These are phyloP conservation scores for Aspergillus carbonarius DNA, from an alignment of 2,329 filamentous ascomycete species.

Conservation along the genomic window DNA sequence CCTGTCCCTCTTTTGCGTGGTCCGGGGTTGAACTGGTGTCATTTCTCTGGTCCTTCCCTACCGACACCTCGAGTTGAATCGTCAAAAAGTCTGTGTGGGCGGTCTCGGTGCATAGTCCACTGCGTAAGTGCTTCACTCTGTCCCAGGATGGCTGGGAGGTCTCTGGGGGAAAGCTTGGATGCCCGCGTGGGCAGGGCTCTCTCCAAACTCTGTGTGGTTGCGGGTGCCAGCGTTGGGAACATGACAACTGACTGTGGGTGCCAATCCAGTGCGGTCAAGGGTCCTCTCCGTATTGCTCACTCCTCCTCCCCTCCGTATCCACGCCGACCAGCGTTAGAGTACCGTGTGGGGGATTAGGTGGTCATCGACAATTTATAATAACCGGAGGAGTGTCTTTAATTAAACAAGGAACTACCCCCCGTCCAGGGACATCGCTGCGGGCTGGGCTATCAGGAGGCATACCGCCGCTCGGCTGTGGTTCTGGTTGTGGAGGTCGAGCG, in stretches of 20 bases:
- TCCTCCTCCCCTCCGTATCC: conserved; percentile 3
- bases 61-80: conserved; percentile 5
- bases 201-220: conserved; percentile 9
- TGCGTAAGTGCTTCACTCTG: conserved; percentile 3
- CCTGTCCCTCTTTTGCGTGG: not conserved
- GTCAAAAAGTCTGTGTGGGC: conserved; percentile 21
- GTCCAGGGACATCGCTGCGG: conserved; percentile 2
- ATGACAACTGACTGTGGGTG: conserved; percentile 17
- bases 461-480: conserved; percentile 27
- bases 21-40: conserved; percentile 2
- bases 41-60: conserved; percentile 2
- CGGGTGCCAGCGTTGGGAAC: conserved; percentile 12
- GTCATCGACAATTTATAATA: conserved; percentile 15
- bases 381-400: conserved; percentile 1
- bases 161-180: conserved; percentile 6
- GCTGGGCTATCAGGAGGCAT: conserved; percentile 9
- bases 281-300: conserved; percentile 6
- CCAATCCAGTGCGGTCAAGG: conserved; percentile 5
- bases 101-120: conserved; percentile 10
- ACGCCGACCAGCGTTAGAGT: conserved; percentile 7
- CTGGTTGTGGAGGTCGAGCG: conserved; percentile 31
- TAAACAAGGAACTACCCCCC: not conserved
- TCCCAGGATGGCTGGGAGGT: not conserved
- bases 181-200: not conserved
- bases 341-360: not conserved